phyloP scores from a whole-genome alignment of 306 rosid species.

The Hippophae tibetana region DNA sequence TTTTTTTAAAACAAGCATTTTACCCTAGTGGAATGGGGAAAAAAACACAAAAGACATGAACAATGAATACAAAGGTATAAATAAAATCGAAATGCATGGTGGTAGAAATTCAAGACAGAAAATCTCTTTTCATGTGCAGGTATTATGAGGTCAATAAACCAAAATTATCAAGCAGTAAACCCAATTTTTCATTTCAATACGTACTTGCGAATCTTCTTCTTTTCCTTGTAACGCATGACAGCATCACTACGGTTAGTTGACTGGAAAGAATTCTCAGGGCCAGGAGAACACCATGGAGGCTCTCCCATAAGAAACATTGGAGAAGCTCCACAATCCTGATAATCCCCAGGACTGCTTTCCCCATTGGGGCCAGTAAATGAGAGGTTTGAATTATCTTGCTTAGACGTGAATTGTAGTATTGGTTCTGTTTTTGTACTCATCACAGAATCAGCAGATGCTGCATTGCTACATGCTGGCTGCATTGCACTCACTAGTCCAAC shows the following conservation, averaged over 20 bases:
- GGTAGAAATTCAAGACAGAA: no score
- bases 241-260: conserved; percentile 79
- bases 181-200: conserved; percentile 2
- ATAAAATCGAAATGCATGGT: no score
- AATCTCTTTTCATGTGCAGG: no score
- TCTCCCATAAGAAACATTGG: conserved; percentile 78
- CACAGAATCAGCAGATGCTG: conserved; percentile 75
- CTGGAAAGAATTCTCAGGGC: conserved; percentile 56
- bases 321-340: conserved; percentile 88
- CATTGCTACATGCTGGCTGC: conserved; percentile 65
- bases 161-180: conserved; percentile 8
- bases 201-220: conserved; percentile 82
- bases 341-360: conserved; percentile 52
- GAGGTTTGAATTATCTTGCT: conserved; percentile 53
- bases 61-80: no score
- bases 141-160: conserved; percentile 3
- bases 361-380: conserved; percentile 70
- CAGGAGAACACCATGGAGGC: conserved; percentile 83
- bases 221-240: conserved; percentile 92
- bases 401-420: conserved; percentile 35
- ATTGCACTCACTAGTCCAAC: conserved; percentile 32
- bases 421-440: conserved; percentile 82
- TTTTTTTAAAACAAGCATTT: no score
- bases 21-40: no score
- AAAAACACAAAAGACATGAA: no score